A percentile compares a stretch with the other conserved stretches of the same genome.
Evolutionary conservation across 2,329 filamentous ascomycete genomes (phyloP).

Genomic region (Chlorencoelia australis): DNA sequence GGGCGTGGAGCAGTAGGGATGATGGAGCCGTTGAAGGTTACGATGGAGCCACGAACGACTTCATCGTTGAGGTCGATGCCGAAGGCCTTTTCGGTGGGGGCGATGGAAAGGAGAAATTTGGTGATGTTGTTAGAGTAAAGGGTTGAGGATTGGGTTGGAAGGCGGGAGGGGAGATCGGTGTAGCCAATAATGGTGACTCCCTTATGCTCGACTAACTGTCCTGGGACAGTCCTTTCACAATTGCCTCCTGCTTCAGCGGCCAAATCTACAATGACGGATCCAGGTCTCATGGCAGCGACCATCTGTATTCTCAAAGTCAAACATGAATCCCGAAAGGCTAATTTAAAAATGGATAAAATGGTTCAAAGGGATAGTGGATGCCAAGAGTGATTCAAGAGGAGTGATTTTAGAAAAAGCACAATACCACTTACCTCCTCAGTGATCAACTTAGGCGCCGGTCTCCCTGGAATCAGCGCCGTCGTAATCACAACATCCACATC

Average conservation of each 20-base stretch:
- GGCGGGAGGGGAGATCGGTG: constrained; percentile 75
- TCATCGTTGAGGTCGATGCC: constrained; percentile 75
- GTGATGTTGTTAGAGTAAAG: constrained; percentile 91
- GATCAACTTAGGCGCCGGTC: constrained; percentile 73
- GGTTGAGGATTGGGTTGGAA: constrained; percentile 82
- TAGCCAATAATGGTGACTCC: constrained; percentile 83
- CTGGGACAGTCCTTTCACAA: constrained; percentile 70
- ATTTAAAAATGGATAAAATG: constrained; percentile 36
- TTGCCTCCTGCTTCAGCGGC: constrained; percentile 84
- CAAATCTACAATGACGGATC: constrained; percentile 79
- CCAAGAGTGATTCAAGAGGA: constrained; percentile 45
- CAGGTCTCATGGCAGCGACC: constrained; percentile 62
- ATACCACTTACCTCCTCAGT: constrained; percentile 54
- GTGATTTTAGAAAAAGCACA: too few relatives aligned
- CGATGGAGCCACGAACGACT: constrained; percentile 76
- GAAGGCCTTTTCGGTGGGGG: constrained; percentile 67
- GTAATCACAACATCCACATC: constrained; percentile 92
- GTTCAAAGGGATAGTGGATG: constrained; percentile 11
- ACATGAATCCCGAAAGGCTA: background rate
- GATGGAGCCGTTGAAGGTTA: constrained; percentile 67
- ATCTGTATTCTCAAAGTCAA: constrained; percentile 33
- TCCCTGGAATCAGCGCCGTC: constrained; percentile 82
- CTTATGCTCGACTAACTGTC: constrained; percentile 59
- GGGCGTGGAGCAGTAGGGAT: constrained; percentile 67
- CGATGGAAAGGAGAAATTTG: constrained; percentile 76